Conservation (phyloP, 2,329 filamentous ascomycete species). For the Fusarium duplospermum region DNA sequence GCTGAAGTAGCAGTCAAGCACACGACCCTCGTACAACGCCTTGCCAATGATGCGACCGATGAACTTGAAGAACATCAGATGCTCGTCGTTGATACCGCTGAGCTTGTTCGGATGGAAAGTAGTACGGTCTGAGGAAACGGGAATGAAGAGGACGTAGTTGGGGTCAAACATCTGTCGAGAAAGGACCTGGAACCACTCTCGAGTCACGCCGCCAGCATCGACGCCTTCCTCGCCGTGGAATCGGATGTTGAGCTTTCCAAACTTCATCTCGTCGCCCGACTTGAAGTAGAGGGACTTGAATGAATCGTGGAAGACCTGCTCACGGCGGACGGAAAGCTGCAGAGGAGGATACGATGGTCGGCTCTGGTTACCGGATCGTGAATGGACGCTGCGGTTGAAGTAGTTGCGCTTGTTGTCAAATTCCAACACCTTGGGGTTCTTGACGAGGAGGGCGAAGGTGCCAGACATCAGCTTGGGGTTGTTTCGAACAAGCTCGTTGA, state of each 20-base stretch:
- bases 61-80: conserved; percentile 99
- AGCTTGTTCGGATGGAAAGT: conserved; percentile 98
- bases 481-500: conserved; percentile 96
- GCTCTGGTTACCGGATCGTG: conserved; percentile 72
- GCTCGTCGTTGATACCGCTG: conserved; percentile 93
- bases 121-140: conserved; percentile 95
- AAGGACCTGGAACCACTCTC: conserved; percentile 99
- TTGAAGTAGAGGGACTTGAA: conserved; percentile 99
- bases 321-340: conserved; percentile 89
- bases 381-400: conserved; percentile 93
- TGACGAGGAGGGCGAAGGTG: conserved; percentile 93
- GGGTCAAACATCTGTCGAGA: conserved; percentile 99
- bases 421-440: conserved; percentile 98
- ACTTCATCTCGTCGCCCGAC: conserved; percentile 96
- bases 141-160: conserved; percentile 95
- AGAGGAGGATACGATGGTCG: conserved; percentile 78
- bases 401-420: conserved; percentile 99
- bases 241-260: conserved; percentile 96
- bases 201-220: conserved; percentile 95
- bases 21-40: conserved; percentile 93
- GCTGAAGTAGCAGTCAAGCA: conserved; percentile 98
- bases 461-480: conserved; percentile 99
- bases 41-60: conserved; percentile 99
- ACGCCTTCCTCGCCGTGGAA: conserved; percentile 98
- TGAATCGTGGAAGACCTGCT: conserved; percentile 97